phyloP scores from a whole-genome alignment of 208 protist genomes.

The Phytomonas sp. region DNA sequence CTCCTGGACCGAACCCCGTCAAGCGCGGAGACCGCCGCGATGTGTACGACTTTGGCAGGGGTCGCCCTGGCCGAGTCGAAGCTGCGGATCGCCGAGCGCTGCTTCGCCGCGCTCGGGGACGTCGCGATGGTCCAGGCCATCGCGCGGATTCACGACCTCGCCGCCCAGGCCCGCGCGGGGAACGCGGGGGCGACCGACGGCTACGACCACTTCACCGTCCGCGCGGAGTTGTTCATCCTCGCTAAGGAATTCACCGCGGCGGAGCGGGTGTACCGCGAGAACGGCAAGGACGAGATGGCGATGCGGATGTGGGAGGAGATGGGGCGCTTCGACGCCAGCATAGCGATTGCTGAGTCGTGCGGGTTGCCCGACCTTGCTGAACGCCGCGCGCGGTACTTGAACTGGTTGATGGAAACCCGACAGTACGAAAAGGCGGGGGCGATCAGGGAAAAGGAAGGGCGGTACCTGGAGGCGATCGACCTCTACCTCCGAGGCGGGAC shows the following conservation, averaged over 20 bases:
- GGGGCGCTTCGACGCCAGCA: constrained; percentile 89
- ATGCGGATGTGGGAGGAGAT: constrained; percentile 96
- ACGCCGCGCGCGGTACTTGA: constrained; percentile 86
- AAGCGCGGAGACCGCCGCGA: constrained; percentile 89
- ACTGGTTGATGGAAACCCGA: constrained; percentile 92
- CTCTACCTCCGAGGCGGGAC: constrained; percentile 93
- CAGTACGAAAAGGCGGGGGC: constrained; percentile 95
- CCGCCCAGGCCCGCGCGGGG: constrained; percentile 36
- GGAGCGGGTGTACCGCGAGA: constrained; percentile 92
- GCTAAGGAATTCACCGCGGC: constrained; percentile 90
- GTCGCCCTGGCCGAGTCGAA: constrained; percentile 84
- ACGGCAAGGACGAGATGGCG: constrained; percentile 88
- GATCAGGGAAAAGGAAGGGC: constrained; percentile 91
- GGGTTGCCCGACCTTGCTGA: constrained; percentile 80
- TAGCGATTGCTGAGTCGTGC: constrained; percentile 80
- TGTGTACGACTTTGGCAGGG: constrained; percentile 90
- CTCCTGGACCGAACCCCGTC: constrained; percentile 86
- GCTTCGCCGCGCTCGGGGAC: constrained; percentile 93
- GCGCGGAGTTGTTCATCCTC: constrained; percentile 83
- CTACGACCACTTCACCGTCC: constrained; percentile 89
- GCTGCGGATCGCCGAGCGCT: constrained; percentile 91
- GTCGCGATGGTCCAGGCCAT: constrained; percentile 90
- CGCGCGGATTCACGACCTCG: constrained; percentile 82
- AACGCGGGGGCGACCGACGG: constrained; percentile 53
- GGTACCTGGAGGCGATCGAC: constrained; percentile 93